Evolutionary conservation across 176 grass and related monocot species (phyloP).

Genomic region (Alloteropsis semialata): DNA sequence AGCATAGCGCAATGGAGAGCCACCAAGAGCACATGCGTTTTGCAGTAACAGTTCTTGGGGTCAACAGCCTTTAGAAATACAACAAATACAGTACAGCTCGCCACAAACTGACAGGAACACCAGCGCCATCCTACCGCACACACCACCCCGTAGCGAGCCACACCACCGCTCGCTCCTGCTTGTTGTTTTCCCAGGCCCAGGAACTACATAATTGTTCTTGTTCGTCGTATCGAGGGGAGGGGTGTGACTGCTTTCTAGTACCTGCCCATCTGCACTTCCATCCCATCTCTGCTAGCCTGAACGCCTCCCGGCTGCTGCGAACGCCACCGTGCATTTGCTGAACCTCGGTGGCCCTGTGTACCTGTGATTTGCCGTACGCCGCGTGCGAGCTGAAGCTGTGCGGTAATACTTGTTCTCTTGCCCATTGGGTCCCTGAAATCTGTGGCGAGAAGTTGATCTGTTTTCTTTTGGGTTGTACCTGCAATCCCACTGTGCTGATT

Average conservation of each 20-base stretch:
- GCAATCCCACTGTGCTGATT: neutral
- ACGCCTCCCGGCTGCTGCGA: neutral
- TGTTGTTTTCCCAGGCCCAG: neutral
- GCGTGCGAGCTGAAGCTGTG: neutral
- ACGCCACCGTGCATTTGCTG: constrained; percentile 14
- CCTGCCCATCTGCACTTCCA: neutral
- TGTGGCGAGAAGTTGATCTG: neutral
- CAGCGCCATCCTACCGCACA: neutral
- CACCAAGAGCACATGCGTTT: constrained; percentile 21
- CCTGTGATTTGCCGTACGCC: neutral
- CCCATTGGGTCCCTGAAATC: neutral
- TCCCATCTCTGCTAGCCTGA: neutral
- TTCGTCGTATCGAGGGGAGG: neutral
- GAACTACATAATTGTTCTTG: neutral
- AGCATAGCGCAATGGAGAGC: neutral
- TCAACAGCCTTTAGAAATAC: neutral
- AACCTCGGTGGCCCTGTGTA: neutral
- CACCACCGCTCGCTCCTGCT: neutral
- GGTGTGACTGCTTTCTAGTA: neutral
- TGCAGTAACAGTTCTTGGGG: neutral
- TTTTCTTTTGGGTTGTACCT: neutral
- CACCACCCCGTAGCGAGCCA: no score
- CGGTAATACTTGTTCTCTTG: neutral
- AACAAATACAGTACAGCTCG: neutral
- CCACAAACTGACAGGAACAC: neutral